Base-by-base conservation (phyloP, 164 flowering plant genomes). In the Vitis cinerea region DNA sequence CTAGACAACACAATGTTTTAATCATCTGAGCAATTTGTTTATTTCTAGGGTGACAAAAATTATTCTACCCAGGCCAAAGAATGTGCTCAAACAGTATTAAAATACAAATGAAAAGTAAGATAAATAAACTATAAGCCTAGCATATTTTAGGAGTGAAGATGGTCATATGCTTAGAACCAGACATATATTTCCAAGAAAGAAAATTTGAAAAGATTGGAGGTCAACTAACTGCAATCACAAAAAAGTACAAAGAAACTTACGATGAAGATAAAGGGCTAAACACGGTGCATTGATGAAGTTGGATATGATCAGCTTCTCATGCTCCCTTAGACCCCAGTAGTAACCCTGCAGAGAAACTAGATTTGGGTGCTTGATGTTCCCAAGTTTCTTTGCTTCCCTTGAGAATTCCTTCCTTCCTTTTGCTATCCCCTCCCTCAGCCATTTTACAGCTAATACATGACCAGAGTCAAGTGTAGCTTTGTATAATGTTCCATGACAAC, bases 401-500 rank as follows among this genome's bases (percentile, higher is more conserved):
- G 88, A 71, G 69, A 91, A 91, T 57, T 91, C 97, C 68, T 88
- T 89, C 74, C 71, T 84, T 8, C 85, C 81, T 77, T 87, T 89
- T 4, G 84, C 81, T 63, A 85, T 79, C 48, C 91, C 97, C 75
- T 86, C 92, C 63, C 83, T 86, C 47, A 91, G 76, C 91, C 93
- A 81, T 71, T 86, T 91, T 30, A 87, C 83, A 29, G 83, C 83
- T 82, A 91, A 73, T 19, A 81, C 71, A 63, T 60, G 78, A 47
- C 86, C 91, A 65, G 82, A 79, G 63, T 71, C 79, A 56, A 91
- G 85, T 50, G 78, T 75, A 62, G 91, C 94, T 79, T 73, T 83
- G 61, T 91, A 91, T n/a, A 86, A 66, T 37, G 83, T 82, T 31
- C 97, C 97, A 74, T 91, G 97, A 67, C 94, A 84, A 71, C 97